Percentiles rank a stretch among this genome's conserved stretches.
These are phyloP conservation scores for Claviceps cyperi DNA, from an alignment of 2,329 filamentous ascomycete genomes.

Conservation along the genomic window DNA sequence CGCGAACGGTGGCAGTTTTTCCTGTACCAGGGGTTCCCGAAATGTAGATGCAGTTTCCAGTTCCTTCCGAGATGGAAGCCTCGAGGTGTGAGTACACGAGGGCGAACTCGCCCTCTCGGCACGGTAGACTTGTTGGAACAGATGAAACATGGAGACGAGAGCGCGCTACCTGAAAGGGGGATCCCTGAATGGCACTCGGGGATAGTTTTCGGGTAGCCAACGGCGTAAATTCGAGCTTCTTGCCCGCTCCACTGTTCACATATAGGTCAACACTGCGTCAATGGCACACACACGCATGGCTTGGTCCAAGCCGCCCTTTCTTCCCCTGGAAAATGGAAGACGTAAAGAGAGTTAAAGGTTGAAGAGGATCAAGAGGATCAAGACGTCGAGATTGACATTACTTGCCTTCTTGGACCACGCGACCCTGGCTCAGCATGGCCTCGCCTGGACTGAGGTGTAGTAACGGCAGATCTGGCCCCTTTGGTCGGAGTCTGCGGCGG, in stretches of 20 bases:
- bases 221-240: conserved; percentile 86
- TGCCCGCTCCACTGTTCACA: conserved; percentile 31
- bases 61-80: conserved; percentile 83
- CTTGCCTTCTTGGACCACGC: conserved; percentile 17
- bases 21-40: conserved; percentile 96
- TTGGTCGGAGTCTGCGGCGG: conserved; percentile 26
- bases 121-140: conserved; percentile 77
- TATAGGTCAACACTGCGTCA: conserved; percentile 28
- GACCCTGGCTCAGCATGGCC: conserved; percentile 19
- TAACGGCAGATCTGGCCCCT: conserved; percentile 13
- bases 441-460: conserved; percentile 18
- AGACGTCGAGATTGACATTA: background rate
- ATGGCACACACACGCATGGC: background rate
- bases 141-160: conserved; percentile 85
- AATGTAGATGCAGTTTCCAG: conserved; percentile 95
- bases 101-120: conserved; percentile 81
- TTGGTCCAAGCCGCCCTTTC: background rate
- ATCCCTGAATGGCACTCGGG: conserved; percentile 57
- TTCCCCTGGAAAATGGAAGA: background rate
- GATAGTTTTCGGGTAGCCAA: conserved; percentile 78
- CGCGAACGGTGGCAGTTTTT: conserved; percentile 92
- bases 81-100: conserved; percentile 89
- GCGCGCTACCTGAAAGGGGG: conserved; percentile 83
- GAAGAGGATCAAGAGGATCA: background rate
- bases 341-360: too few relatives aligned